Conservation (phyloP, 2,329 filamentous ascomycete genomes). For the Pseudogymnoascus sp. region DNA sequence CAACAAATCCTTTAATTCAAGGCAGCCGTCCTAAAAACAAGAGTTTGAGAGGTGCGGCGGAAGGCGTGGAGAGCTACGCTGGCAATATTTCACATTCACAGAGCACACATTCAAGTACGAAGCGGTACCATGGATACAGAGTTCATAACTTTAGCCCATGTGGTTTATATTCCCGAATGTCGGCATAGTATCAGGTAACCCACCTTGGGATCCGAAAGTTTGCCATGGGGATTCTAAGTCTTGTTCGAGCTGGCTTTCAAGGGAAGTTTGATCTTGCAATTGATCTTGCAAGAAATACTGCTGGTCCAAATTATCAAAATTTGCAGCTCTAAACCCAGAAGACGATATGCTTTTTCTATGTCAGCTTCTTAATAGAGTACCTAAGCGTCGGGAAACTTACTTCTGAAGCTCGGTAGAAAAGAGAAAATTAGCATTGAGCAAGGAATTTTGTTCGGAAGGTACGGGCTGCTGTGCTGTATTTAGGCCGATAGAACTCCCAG, state of each 20-base stretch:
- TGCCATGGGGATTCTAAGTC: not conserved
- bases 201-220: not conserved
- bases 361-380: not conserved
- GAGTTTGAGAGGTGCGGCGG: too few species aligned
- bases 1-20: too few species aligned
- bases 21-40: too few species aligned
- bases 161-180: not conserved
- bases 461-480: not conserved
- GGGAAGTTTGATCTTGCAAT: not conserved
- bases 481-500: not conserved
- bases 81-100: too few species aligned
- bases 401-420: not conserved
- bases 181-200: not conserved
- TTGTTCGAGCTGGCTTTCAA: not conserved
- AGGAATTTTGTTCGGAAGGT: not conserved
- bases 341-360: not conserved
- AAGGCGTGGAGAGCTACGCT: too few species aligned
- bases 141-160: not conserved
- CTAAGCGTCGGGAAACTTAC: not conserved
- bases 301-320: not conserved
- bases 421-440: not conserved
- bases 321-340: not conserved
- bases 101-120: too few species aligned
- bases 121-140: too few species aligned
- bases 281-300: too few species aligned